Conservation (phyloP, 331 rosid species). For the Rhamnella rubrinervis region DNA sequence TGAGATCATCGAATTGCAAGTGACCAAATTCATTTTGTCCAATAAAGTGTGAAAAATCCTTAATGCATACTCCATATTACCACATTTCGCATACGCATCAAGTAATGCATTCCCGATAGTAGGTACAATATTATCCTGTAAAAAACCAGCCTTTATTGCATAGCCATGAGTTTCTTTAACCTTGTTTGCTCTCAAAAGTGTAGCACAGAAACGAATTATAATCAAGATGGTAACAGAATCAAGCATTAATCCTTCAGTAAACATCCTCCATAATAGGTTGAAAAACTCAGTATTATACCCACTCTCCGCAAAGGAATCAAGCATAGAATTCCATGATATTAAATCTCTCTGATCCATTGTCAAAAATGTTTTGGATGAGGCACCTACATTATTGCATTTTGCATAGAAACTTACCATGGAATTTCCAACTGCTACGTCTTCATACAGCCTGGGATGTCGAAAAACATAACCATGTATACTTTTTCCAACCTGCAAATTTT, state of each 20-base stretch:
- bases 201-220: conserved; percentile 52
- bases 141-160: conserved; percentile 54
- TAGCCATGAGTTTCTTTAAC: conserved; percentile 74
- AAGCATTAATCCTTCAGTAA: conserved; percentile 48
- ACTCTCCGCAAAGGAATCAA: conserved; percentile 55
- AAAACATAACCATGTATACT: conserved; percentile 64
- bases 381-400: conserved; percentile 46
- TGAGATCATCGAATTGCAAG: conserved; percentile 73
- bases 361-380: conserved; percentile 51
- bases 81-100: conserved; percentile 88
- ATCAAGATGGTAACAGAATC: conserved; percentile 63
- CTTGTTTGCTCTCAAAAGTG: conserved; percentile 41
- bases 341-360: conserved; percentile 61
- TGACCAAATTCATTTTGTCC: conserved; percentile 49
- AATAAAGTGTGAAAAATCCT: conserved; percentile 55
- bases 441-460: conserved; percentile 43
- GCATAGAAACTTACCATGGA: conserved; percentile 76
- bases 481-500: conserved; percentile 51
- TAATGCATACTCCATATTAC: conserved; percentile 57
- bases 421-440: conserved; percentile 65
- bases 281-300: conserved; percentile 43
- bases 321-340: conserved; percentile 90
- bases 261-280: conserved; percentile 53
- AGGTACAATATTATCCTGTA: conserved; percentile 43
- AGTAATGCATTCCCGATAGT: conserved; percentile 69